Conservation (phyloP, 2,329 filamentous ascomycete species). For the Arthrobotrys musiformis region DNA sequence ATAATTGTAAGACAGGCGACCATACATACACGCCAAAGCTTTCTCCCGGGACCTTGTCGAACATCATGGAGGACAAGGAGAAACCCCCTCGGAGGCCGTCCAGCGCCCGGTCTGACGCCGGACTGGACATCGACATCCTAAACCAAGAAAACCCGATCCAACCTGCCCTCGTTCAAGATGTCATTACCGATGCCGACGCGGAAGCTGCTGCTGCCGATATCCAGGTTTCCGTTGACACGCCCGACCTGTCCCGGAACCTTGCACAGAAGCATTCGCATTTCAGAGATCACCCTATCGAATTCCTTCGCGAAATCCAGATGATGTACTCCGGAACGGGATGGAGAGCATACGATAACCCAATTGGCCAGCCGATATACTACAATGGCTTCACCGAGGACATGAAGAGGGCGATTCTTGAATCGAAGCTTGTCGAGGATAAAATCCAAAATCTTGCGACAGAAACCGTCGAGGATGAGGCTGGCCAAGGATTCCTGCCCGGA, state of each 20-base stretch:
- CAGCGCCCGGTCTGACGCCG: constrained; percentile 67
- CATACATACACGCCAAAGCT: too few relatives aligned
- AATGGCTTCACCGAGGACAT: constrained; percentile 90
- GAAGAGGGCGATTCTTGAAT: constrained; percentile 80
- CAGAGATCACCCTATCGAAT: constrained; percentile 73
- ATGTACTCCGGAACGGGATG: constrained; percentile 94
- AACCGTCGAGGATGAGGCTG: constrained; percentile 79
- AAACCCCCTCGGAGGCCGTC: constrained; percentile 17
- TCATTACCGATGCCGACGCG: constrained; percentile 61
- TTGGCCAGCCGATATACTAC: constrained; percentile 95
- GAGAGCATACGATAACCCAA: constrained; percentile 89
- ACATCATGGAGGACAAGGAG: constrained; percentile 28
- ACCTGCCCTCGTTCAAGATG: constrained; percentile 63
- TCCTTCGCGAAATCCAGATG: constrained; percentile 90
- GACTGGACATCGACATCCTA: constrained; percentile 79
- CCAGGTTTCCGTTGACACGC: constrained; percentile 14
- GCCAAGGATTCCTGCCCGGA: constrained; percentile 73
- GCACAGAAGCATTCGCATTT: constrained; percentile 55
- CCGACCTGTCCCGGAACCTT: constrained; percentile 21
- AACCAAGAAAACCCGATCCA: constrained; percentile 79
- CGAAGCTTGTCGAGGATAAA: constrained; percentile 64
- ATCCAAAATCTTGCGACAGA: constrained; percentile 71
- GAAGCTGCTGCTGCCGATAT: constrained; percentile 16
- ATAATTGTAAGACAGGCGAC: too few relatives aligned
- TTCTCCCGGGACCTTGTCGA: too few relatives aligned